Conservation (phyloP, 495 filamentous ascomycete genomes). For the Penicillium coffeae region DNA sequence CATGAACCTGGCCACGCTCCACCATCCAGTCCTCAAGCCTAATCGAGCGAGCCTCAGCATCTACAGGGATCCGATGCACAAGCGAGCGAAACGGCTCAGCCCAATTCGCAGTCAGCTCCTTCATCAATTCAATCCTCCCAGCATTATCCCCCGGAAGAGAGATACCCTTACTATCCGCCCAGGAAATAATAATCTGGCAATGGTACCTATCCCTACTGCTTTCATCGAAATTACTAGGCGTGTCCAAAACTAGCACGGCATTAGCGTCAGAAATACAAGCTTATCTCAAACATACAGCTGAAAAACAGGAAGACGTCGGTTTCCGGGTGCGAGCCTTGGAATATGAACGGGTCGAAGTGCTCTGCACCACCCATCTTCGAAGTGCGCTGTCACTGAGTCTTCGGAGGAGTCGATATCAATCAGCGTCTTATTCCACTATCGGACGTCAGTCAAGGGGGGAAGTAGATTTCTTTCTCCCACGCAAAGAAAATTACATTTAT, state of each 20-base stretch:
- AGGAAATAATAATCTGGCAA: conserved; percentile 52
- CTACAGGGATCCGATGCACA: conserved; percentile 42
- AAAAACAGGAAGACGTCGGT: conserved; percentile 56
- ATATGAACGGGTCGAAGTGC: too few species aligned
- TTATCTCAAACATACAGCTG: conserved; percentile 42
- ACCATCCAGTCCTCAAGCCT: conserved; percentile 55
- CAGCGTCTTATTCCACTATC: conserved; percentile 45
- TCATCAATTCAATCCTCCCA: conserved; percentile 49
- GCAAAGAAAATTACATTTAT: too few species aligned
- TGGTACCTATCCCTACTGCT: conserved; percentile 34
- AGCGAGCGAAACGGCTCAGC: conserved; percentile 51
- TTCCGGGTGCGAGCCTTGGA: conserved; percentile 56
- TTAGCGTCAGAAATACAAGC: not conserved
- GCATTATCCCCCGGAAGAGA: conserved; percentile 36
- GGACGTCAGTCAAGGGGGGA: not conserved
- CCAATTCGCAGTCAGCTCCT: conserved; percentile 49
- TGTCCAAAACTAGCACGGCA: conserved; percentile 37
- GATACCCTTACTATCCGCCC: conserved; percentile 42
- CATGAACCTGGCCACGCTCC: conserved; percentile 19
- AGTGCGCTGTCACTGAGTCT: conserved; percentile 40
- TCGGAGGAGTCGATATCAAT: conserved; percentile 28
- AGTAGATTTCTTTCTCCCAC: too few species aligned
- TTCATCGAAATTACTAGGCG: conserved; percentile 40
- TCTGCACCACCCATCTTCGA: conserved; percentile 55
- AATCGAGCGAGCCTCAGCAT: conserved; percentile 47